These are phyloP conservation scores for Suhomyces bokatorum DNA, from an alignment of 1,139 yeast genomes.

Conservation along the genomic window DNA sequence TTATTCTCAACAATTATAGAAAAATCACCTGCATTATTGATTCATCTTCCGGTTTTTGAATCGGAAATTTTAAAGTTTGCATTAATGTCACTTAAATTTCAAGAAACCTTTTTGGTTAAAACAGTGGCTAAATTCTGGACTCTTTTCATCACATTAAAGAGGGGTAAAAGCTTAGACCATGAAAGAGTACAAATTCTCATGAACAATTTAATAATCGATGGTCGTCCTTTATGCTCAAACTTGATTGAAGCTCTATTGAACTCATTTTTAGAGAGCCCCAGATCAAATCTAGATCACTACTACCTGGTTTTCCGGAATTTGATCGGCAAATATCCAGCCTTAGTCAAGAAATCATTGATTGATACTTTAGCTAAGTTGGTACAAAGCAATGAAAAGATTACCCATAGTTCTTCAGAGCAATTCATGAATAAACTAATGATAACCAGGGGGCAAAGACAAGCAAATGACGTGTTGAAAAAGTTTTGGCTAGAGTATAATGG, in stretches of 20 bases:
- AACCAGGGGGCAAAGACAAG: conserved; percentile 65
- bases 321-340: conserved; percentile 52
- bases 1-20: conserved; percentile 49
- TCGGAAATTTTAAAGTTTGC: conserved; percentile 41
- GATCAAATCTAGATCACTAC: conserved; percentile 63
- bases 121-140: conserved; percentile 69
- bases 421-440: conserved; percentile 58
- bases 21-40: conserved; percentile 49
- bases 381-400: neutral
- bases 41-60: conserved; percentile 38
- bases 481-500: conserved; percentile 65
- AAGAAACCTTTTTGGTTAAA: conserved; percentile 66
- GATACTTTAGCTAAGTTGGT: conserved; percentile 16
- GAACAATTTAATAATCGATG: conserved; percentile 18
- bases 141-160: conserved; percentile 51
- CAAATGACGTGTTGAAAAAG: conserved; percentile 55
- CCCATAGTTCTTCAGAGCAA: conserved; percentile 16
- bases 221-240: conserved; percentile 35
- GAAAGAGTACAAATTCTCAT: conserved; percentile 34
- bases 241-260: conserved; percentile 34
- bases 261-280: conserved; percentile 47
- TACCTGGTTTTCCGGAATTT: conserved; percentile 56
- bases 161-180: conserved; percentile 53
- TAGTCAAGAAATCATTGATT: conserved; percentile 49
- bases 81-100: conserved; percentile 48